Evolutionary conservation across 2,329 filamentous ascomycete species (phyloP).

Genomic region (Arthrobotrys sinensis): DNA sequence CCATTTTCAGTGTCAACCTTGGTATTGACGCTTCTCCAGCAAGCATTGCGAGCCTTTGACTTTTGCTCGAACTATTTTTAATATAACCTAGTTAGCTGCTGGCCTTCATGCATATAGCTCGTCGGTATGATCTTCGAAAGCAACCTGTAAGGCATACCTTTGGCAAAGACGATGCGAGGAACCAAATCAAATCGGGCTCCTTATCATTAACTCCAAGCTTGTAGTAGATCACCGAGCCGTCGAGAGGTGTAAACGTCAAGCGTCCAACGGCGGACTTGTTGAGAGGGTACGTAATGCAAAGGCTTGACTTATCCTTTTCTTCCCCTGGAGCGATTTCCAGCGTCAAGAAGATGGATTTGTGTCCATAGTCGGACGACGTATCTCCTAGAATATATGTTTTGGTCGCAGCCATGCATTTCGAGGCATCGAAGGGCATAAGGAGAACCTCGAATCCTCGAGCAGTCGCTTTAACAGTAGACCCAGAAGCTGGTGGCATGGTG

Average conservation of each 20-base stretch:
- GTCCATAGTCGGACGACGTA: not conserved
- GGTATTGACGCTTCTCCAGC: not conserved
- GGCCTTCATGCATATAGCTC: not conserved
- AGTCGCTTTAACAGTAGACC: not conserved
- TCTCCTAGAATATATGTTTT: constrained; percentile 11
- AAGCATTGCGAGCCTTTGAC: constrained; percentile 1
- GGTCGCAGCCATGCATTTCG: not conserved
- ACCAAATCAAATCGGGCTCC: constrained; percentile 1
- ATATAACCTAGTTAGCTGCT: not conserved
- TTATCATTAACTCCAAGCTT: not conserved
- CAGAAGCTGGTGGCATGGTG: constrained; percentile 1
- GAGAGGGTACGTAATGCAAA: constrained; percentile 23
- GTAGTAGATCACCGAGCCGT: constrained; percentile 10
- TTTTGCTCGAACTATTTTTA: constrained; percentile 9
- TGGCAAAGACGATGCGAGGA: not conserved
- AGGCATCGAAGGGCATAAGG: constrained; percentile 1
- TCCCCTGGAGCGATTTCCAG: constrained; percentile 3
- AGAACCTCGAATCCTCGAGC: constrained; percentile 29
- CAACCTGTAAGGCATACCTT: constrained; percentile 4
- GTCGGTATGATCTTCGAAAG: not conserved
- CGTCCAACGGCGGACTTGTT: not conserved
- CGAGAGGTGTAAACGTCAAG: constrained; percentile 16
- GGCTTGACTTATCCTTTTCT: not conserved
- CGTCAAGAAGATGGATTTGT: constrained; percentile 12
- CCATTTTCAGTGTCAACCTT: not conserved